These are phyloP conservation scores for Tarenaya hassleriana DNA, from an alignment of 345 rosid genomes.

Conservation along the genomic window DNA sequence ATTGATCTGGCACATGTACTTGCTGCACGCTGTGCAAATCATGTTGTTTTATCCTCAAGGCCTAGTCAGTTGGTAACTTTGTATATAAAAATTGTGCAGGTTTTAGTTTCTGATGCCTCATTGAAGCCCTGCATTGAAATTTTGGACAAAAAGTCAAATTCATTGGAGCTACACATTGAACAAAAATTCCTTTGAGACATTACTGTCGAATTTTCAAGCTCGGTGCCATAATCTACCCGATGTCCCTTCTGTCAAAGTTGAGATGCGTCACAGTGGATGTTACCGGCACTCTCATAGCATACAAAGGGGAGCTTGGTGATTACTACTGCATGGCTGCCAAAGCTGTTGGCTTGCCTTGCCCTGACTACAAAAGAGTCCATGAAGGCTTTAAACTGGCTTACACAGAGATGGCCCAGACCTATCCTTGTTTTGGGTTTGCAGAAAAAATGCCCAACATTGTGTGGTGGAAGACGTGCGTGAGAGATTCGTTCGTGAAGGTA, in stretches of 20 bases:
- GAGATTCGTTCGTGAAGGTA: slow-evolving; percentile 79
- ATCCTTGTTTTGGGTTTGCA: slow-evolving; percentile 85
- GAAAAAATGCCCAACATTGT: slow-evolving; percentile 81
- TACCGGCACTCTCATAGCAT: slow-evolving; percentile 92
- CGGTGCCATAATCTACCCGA: slow-evolving; percentile 23
- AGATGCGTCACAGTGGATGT: slow-evolving; percentile 92
- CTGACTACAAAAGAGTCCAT: slow-evolving; percentile 84
- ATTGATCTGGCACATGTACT: no score
- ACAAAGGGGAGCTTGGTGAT: slow-evolving; percentile 98
- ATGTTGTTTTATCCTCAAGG: slow-evolving; percentile 12
- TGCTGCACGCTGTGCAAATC: no score
- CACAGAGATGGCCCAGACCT: slow-evolving; percentile 71
- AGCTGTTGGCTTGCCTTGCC: slow-evolving; percentile 84
- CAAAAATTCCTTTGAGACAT: no score
- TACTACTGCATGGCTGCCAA: slow-evolving; percentile 99
- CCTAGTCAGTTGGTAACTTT: no score
- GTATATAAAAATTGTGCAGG: not conserved
- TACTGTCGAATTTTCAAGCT: no score
- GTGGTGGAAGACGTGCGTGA: slow-evolving; percentile 93
- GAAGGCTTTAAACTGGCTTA: slow-evolving; percentile 91
- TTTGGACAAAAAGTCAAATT: no score
- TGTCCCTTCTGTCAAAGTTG: slow-evolving; percentile 64
- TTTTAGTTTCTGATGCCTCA: slow-evolving; percentile 1
- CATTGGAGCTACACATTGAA: not conserved
- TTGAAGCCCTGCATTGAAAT: slow-evolving; percentile 2